These are phyloP conservation scores for Smittium mucronatum DNA, from an alignment of 371 early-diverging fungal genomes.

Conservation along the genomic window DNA sequence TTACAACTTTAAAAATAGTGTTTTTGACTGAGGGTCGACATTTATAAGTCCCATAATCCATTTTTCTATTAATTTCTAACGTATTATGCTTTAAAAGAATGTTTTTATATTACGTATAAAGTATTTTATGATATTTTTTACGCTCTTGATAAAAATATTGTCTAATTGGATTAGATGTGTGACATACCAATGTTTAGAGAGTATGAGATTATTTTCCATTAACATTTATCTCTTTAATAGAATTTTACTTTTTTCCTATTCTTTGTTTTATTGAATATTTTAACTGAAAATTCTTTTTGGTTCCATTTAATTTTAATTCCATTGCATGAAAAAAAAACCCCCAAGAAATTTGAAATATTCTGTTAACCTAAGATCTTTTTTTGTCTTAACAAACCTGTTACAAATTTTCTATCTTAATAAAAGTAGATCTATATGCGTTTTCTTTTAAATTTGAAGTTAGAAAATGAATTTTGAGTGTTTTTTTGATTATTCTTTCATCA, in stretches of 20 bases:
- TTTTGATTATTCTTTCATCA: background rate
- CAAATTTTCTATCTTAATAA: background rate
- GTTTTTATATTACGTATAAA: no score
- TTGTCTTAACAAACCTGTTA: background rate
- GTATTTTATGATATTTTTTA: no score
- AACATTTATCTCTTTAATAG: background rate
- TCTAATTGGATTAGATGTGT: background rate
- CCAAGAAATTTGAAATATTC: constrained; percentile 2
- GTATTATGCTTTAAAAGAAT: no score
- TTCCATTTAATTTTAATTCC: background rate
- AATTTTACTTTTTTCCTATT: background rate
- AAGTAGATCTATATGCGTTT: background rate
- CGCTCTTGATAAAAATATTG: background rate
- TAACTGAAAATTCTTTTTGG: background rate
- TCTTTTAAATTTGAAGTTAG: constrained; percentile 1
- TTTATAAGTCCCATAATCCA: no score
- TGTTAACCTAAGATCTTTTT: background rate
- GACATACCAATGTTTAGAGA: background rate
- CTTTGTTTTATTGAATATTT: background rate
- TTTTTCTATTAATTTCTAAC: no score
- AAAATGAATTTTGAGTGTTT: constrained; percentile 1
- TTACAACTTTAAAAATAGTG: no score
- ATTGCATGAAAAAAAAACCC: background rate
- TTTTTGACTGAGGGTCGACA: no score
- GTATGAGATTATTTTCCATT: background rate